These are phyloP conservation scores for Scutellaria minor DNA, from an alignment of 257 asterid species.

Conservation along the genomic window DNA sequence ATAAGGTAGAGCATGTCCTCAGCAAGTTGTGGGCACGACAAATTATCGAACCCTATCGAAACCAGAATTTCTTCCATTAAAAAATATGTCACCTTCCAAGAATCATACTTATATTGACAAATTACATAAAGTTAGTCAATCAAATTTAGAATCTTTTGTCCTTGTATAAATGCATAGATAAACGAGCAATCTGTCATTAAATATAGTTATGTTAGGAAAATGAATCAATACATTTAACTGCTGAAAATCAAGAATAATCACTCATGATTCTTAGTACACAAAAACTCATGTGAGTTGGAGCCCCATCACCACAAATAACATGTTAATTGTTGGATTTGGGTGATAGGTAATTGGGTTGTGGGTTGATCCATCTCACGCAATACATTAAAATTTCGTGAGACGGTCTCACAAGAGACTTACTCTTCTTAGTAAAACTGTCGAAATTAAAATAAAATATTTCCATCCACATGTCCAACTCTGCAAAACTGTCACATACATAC, in stretches of 20 bases:
- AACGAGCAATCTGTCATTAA: constrained; percentile 9
- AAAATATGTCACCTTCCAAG: neutral
- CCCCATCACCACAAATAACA: no score
- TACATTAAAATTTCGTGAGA: no score
- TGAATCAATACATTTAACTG: neutral
- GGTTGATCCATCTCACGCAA: no score
- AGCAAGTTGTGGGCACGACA: constrained; percentile 17
- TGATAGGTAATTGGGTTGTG: no score
- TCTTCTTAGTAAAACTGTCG: neutral
- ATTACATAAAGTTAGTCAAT: no score
- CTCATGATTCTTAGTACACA: neutral
- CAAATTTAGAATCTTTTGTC: neutral
- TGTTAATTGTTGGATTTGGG: no score
- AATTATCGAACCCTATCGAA: constrained; percentile 25
- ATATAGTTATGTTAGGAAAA: neutral
- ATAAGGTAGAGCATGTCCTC: constrained; percentile 9
- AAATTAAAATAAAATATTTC: no score
- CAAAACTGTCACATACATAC: no score
- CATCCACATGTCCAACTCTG: no score
- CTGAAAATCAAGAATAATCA: neutral
- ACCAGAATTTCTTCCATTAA: neutral
- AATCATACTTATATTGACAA: no score
- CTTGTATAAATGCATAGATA: neutral
- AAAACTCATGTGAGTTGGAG: no score
- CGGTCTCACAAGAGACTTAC: no score